Evolutionary conservation across 805 yeast genomes (phyloP), one percentile per base, ranked within the genome.

Genomic region (Soucietia sequanensis): DNA sequence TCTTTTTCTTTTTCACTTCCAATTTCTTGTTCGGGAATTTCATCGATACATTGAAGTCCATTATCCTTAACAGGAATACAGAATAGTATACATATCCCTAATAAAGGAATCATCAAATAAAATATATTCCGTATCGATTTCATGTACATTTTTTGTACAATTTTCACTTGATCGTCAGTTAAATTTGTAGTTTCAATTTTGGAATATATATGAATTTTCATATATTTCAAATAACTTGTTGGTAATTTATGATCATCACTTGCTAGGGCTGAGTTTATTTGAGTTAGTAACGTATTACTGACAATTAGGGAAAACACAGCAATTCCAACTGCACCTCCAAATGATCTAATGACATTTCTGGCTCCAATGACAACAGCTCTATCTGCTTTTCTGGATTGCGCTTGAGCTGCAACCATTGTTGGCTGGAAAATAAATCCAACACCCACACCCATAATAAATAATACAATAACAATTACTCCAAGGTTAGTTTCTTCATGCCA

Each of bases 351-450:
- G 8, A 60, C 64, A 38, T 61, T 60, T 39, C 67, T 39, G 11
- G 63, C 44, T 24, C 58, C 42, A 21, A 61, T 60, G 2, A 60
- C 65, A 18, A 60, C 66, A 0, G 66, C 64, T 33, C 66, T 41
- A 26, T 60, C 65, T 0, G 62, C 38, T 35, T 54, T 59, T 27
- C 35, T 45, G 18, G 64, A 44, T 30, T 52, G 56, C 7, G 61
- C 60, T 48, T 64, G 78, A 17, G 62, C 62, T 1, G 78, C 79
- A 5, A 74, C 67, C 52, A 73, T 59, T 0, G 72, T 66, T 3
- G 78, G 78, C 47, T 73, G 78, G 57, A 73, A 72, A 20, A 69
- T 65, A 33, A 58, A 56, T 2, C 77, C 80, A n/a, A 60, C 55
- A 0, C 80, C 81, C 6, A 31, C 17, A 19, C 47, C 44, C 24